Evolutionary conservation across 140 eudicot genomes (phyloP), one percentile per base, ranked within the genome.

Genomic region (Ambrosia hybrid): DNA sequence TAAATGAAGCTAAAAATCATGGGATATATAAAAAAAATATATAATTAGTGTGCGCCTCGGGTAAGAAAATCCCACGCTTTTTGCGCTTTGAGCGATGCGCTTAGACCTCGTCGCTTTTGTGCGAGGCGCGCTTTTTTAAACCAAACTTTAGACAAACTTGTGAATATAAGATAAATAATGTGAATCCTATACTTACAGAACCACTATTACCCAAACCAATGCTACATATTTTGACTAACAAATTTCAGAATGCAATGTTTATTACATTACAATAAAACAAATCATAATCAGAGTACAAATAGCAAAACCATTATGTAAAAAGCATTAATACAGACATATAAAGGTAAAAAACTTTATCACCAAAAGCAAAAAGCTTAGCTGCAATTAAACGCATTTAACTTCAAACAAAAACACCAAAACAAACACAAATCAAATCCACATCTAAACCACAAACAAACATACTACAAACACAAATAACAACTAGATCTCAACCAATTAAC

Each of bases 381-480:
- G 34, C 60, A 72, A 17, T 57, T 72, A 5, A 60, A 71, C 69
- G 66, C 12, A 41, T 52, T 74, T 65, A 26, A 74, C 64, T 37
- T 75, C 17, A 33, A 43, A 6, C 55, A 7, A 33, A 4, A 73
- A 14, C 17, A 48, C 9, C 39, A 5, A 15, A 34, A 61, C 34
- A 7, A 43, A 73, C 64, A 9, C 55, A 51, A 5, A 7, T 53
- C 48, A 4, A 52, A 76, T 46, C 34, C 10, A 37, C 37, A 51
- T 37, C 11, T 2, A 4, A 55, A 17, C 57, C 70, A 65, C 15
- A 14, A 9, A 12, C 8, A 17, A 71, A 41, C 63, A 53, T 1
- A 1, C 52, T 30, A 77, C 57, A 33, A 6, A 7, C 8, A 52
- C 5, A 4, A 57, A 6, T 3, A 69, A 17, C 52, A 9, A 73